A percentile compares a stretch with the other conserved stretches of the same genome.
phyloP scores from a whole-genome alignment of 257 asterid genomes.

The Solanum rostratum region DNA sequence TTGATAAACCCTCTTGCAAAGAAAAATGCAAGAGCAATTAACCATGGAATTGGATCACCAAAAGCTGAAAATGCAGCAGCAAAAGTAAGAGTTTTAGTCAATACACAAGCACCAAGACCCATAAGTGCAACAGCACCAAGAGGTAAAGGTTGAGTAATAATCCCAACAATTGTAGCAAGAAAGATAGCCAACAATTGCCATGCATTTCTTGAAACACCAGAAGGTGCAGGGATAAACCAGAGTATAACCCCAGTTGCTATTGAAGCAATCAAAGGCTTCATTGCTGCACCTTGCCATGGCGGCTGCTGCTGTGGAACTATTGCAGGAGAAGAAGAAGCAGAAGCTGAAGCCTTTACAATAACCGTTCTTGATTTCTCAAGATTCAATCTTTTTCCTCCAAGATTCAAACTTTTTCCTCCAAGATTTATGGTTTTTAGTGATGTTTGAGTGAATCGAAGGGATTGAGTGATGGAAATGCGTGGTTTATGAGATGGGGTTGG shows the following conservation, averaged over 20 bases:
- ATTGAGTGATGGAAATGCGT: background rate
- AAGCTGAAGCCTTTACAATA: slow-evolving; percentile 15
- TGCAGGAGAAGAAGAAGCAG: slow-evolving; percentile 11
- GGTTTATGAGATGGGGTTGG: slow-evolving; percentile 13
- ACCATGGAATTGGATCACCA: slow-evolving; percentile 95
- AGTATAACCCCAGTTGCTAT: slow-evolving; percentile 66
- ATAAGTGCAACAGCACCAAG: slow-evolving; percentile 86
- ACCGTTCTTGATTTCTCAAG: background rate
- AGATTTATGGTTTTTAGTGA: background rate
- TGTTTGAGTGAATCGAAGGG: background rate
- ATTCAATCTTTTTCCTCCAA: background rate
- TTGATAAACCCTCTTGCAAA: slow-evolving; percentile 92
- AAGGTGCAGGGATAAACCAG: slow-evolving; percentile 81
- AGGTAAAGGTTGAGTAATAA: slow-evolving; percentile 85
- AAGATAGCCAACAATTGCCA: slow-evolving; percentile 85
- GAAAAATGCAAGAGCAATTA: slow-evolving; percentile 88
- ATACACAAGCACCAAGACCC: slow-evolving; percentile 84
- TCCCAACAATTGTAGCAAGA: slow-evolving; percentile 86
- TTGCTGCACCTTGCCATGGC: slow-evolving; percentile 81
- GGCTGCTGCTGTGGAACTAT: slow-evolving; percentile 19
- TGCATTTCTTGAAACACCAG: slow-evolving; percentile 62
- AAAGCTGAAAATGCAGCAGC: slow-evolving; percentile 93
- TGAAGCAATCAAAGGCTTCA: slow-evolving; percentile 64
- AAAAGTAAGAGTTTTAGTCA: slow-evolving; percentile 76
- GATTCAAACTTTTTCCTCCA: background rate